A percentile compares a stretch with the other conserved stretches of the same genome.
These are phyloP conservation scores for Ustilago nuda DNA, from an alignment of 1,284 basidiomycete genomes.

Conservation along the genomic window DNA sequence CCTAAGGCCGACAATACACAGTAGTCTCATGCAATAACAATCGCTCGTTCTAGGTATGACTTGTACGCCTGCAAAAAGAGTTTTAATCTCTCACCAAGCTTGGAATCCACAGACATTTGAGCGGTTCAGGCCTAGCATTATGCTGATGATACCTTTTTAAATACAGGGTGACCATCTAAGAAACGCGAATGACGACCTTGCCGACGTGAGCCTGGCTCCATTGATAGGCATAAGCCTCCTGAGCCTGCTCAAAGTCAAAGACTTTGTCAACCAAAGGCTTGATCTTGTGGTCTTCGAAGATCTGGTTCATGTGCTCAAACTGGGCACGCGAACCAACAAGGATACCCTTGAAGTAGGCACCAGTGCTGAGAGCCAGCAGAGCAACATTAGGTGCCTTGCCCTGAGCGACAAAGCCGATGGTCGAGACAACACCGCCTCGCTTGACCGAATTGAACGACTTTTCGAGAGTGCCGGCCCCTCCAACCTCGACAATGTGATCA, in stretches of 20 bases:
- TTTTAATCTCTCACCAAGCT: background rate
- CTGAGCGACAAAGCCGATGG: conserved; percentile 73
- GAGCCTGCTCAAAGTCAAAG: conserved; percentile 73
- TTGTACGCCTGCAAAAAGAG: background rate
- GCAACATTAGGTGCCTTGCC: conserved; percentile 44
- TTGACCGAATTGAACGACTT: conserved; percentile 72
- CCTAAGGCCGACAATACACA: conserved; percentile 26
- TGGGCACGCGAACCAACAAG: conserved; percentile 69
- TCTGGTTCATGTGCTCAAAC: conserved; percentile 73
- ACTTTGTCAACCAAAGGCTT: conserved; percentile 73
- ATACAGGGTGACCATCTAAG: conserved; percentile 6
- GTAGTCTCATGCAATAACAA: background rate
- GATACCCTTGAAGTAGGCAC: conserved; percentile 68
- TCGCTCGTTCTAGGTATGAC: background rate
- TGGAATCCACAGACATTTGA: background rate
- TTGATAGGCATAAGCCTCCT: conserved; percentile 72
- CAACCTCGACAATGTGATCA: conserved; percentile 75
- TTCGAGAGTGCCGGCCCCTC: conserved; percentile 73
- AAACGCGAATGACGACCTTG: conserved; percentile 56
- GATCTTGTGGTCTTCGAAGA: conserved; percentile 71
- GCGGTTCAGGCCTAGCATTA: background rate
- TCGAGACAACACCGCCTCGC: conserved; percentile 72
- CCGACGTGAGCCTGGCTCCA: conserved; percentile 62
- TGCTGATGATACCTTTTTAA: background rate
- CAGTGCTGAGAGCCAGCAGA: conserved; percentile 31